Evolutionary conservation across 2,329 filamentous ascomycete species (phyloP).

Genomic region (Diplocarpon mali): DNA sequence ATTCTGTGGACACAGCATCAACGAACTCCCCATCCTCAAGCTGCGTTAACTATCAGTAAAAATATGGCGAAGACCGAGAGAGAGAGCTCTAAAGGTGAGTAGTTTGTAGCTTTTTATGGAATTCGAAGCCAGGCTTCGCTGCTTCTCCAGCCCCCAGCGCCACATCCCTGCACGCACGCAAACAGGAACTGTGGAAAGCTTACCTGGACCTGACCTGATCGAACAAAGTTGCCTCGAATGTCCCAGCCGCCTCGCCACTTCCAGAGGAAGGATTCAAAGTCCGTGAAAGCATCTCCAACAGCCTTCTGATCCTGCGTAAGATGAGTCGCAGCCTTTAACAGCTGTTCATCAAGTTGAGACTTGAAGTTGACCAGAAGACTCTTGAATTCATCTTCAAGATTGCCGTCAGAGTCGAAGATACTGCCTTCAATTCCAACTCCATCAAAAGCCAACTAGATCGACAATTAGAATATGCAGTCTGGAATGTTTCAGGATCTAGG

Average conservation of each 20-base stretch:
- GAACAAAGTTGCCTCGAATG: constrained; percentile 37
- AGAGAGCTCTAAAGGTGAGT: too few species aligned
- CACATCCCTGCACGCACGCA: too few species aligned
- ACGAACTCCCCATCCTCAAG: constrained; percentile 40
- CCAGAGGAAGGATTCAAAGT: constrained; percentile 38
- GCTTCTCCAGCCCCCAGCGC: too few species aligned
- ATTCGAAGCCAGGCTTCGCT: too few species aligned
- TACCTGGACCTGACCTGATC: constrained; percentile 30
- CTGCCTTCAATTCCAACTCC: constrained; percentile 37
- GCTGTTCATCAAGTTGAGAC: constrained; percentile 37
- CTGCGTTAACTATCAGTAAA: constrained; percentile 23
- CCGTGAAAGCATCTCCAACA: constrained; percentile 37
- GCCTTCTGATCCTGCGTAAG: constrained; percentile 32
- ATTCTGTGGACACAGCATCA: constrained; percentile 36
- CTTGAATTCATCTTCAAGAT: constrained; percentile 30
- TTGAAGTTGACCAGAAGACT: constrained; percentile 43
- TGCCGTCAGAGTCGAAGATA: constrained; percentile 27
- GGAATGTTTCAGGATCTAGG: too few species aligned
- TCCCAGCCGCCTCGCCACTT: constrained; percentile 42
- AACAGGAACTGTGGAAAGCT: not conserved
- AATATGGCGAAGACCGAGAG: too few species aligned
- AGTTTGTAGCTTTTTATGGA: too few species aligned
- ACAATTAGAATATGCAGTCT: too few species aligned
- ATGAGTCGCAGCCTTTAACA: constrained; percentile 29
- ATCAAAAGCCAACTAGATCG: constrained; percentile 34